Percentiles rank a stretch among this genome's conserved stretches.
phyloP scores from a whole-genome alignment of 305 asterid species.

The Fraxinus velutina region DNA sequence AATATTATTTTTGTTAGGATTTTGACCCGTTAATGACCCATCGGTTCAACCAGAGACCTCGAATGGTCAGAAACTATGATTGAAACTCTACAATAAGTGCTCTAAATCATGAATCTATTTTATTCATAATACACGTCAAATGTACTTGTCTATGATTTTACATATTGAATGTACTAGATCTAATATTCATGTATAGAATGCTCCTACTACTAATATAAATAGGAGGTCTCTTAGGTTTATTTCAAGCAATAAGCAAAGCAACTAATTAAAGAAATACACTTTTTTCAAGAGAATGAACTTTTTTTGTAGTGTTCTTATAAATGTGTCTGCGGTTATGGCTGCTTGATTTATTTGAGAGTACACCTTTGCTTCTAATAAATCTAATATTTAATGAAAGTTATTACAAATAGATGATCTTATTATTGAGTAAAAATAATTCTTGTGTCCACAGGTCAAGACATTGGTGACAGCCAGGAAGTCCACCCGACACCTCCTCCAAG shows the following conservation, averaged over 20 bases:
- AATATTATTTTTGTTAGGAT: neutral
- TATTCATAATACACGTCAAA: neutral
- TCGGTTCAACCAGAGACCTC: neutral
- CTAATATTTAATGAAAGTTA: neutral
- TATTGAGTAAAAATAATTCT: neutral
- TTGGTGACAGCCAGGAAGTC: conserved; percentile 23
- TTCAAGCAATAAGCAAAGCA: neutral
- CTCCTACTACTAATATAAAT: neutral
- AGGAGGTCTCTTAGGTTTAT: neutral
- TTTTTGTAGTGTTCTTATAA: neutral
- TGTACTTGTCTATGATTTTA: neutral
- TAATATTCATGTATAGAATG: neutral
- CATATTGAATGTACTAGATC: neutral
- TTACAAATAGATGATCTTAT: neutral
- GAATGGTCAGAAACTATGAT: neutral
- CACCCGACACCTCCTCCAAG: conserved; percentile 46
- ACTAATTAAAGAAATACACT: neutral
- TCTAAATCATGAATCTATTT: neutral
- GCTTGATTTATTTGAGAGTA: neutral
- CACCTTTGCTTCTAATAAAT: neutral
- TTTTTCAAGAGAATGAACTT: neutral
- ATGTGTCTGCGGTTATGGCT: neutral
- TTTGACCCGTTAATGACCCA: neutral
- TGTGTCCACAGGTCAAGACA: conserved; percentile 46
- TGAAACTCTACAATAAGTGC: neutral